Conservation (phyloP, 805 yeast species). For the Kazachstania africana region DNA sequence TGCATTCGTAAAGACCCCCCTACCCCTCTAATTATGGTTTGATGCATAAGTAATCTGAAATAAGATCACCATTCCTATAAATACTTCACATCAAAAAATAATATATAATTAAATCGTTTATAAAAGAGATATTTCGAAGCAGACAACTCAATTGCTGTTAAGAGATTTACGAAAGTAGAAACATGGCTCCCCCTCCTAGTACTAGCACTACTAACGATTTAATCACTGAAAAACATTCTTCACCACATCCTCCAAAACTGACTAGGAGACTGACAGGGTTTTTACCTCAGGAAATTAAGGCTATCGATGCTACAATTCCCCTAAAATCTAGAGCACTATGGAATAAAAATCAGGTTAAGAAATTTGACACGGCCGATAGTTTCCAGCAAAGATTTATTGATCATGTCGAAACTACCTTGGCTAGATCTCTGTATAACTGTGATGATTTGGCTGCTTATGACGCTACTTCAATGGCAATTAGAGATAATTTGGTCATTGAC, state of each 20-base stretch:
- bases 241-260: conserved; percentile 36
- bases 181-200: too few species aligned
- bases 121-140: too few species aligned
- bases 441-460: conserved; percentile 89
- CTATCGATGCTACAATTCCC: conserved; percentile 75
- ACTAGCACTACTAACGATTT: conserved; percentile 18
- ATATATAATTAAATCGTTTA: too few species aligned
- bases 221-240: conserved; percentile 20
- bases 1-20: too few species aligned
- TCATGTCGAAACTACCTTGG: conserved; percentile 84
- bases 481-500: conserved; percentile 70
- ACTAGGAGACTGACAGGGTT: conserved; percentile 76
- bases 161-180: too few species aligned
- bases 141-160: too few species aligned
- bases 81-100: too few species aligned
- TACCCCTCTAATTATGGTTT: too few species aligned
- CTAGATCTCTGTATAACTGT: conserved; percentile 86
- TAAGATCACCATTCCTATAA: too few species aligned
- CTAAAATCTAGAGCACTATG: conserved; percentile 64
- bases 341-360: conserved; percentile 54
- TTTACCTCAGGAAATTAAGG: conserved; percentile 77
- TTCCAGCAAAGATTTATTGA: conserved; percentile 62
- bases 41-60: too few species aligned
- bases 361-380: conserved; percentile 37
- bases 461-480: conserved; percentile 67